Evolutionary conservation across 2,329 filamentous ascomycete genomes (phyloP), one percentile per base, ranked within the genome.

Genomic region (Lachnellula arida): DNA sequence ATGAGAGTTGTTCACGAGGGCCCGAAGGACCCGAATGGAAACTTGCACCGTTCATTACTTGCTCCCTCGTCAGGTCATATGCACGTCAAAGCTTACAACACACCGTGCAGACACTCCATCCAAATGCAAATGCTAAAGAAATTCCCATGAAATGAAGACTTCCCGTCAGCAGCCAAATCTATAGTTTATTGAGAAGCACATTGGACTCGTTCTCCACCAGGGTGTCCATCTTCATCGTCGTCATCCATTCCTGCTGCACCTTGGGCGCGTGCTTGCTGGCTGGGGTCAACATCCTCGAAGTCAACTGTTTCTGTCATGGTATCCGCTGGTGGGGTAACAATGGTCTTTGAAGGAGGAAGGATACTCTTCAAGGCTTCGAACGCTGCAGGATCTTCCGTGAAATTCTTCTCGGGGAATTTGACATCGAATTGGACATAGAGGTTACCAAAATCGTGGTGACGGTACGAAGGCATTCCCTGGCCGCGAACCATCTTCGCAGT

Each of bases 391-490:
- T 87, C 79, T 39, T 82, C 71, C 39, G 82, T 82, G 81, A 84
- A 88, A 70, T 83, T 79, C 77, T 86, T 87, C 69, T 89, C 87
- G 49, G 94, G 94, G 82, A 99, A 97, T 77, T 96, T 96, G 76
- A 99, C 91, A 69, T 89, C 87, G 78, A 99, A 99, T 72, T 96
- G 91, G 70, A 99, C 91, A 79, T 94, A 99, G 67, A 99, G 80
- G 77, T 99, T 97, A 69, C 94, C 94, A 70, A 83, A 86, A 75
- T 97, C 89, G 79, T 99, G 94, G 75, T 97, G 94, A 67, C 94
- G 86, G 75, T 85, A 88, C 4, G 94, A 95, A 43, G 94, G 94
- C 94, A 99, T 99, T 73, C 94, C 94, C 76, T 99, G 94, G 63
- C 91, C 92, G 63, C 90, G 89, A 68, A 99, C 87, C 75, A 96